These are phyloP conservation scores for Epichloe sylvatica DNA, from an alignment of 2,329 filamentous ascomycete genomes.

Conservation along the genomic window DNA sequence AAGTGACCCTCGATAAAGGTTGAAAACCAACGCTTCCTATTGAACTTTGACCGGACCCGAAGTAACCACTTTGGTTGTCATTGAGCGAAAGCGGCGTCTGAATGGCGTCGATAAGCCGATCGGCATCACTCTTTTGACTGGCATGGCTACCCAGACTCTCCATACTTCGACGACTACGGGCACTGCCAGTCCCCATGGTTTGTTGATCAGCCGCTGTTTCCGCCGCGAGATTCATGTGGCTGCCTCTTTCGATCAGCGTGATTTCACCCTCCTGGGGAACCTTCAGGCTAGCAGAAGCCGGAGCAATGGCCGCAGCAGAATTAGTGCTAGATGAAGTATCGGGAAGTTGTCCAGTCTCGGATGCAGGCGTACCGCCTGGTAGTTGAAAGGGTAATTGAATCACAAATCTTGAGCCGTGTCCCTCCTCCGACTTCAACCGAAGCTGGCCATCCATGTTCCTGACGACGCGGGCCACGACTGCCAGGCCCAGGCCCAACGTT, in stretches of 20 bases:
- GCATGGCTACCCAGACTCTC: conserved; percentile 27
- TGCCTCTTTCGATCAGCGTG: conserved; percentile 42
- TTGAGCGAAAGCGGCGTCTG: conserved; percentile 40
- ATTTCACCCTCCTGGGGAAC: conserved; percentile 37
- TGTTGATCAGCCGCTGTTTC: conserved; percentile 7
- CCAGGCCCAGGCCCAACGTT: conserved; percentile 68
- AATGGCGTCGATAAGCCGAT: conserved; percentile 59
- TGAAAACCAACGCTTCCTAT: conserved; percentile 6
- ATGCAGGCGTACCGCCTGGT: conserved; percentile 26
- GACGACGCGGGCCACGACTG: conserved; percentile 71
- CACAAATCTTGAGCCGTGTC: conserved; percentile 70
- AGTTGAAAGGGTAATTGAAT: conserved; percentile 65
- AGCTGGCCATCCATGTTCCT: conserved; percentile 86
- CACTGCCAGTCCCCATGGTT: conserved; percentile 8
- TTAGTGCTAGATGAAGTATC: conserved; percentile 4
- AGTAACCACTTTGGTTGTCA: conserved; percentile 21
- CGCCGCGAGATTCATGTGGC: conserved; percentile 9
- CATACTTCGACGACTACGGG: conserved; percentile 19
- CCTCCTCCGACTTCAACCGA: conserved; percentile 68
- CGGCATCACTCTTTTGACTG: conserved; percentile 48
- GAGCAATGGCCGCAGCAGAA: conserved; percentile 7
- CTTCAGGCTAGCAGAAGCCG: conserved; percentile 14
- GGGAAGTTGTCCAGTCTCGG: conserved; percentile 4
- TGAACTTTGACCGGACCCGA: conserved; percentile 8
- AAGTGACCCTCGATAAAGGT: conserved; percentile 2